A percentile compares a stretch with the other conserved stretches of the same genome.
Evolutionary conservation across 1,139 yeast species (phyloP).

Genomic region (Suhomyces bribrorum): DNA sequence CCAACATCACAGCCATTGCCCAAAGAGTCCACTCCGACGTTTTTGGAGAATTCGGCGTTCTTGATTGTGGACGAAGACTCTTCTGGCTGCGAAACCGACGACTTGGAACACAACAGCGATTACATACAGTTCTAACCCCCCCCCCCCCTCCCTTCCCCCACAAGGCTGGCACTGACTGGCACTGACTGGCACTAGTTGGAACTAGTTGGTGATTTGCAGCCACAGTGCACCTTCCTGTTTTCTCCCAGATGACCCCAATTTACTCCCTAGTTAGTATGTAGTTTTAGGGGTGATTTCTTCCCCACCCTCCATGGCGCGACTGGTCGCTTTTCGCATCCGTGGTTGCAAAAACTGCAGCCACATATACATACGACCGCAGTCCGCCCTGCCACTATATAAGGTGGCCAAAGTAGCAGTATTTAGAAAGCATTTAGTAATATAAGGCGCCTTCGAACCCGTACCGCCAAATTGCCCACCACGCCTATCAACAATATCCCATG

Average conservation of each 20-base stretch:
- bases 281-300: no score
- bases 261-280: no score
- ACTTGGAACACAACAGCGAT: conserved; percentile 33
- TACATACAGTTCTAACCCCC: conserved; percentile 22
- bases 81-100: conserved; percentile 26
- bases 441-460: no score
- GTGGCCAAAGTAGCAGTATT: neutral
- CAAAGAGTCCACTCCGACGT: conserved; percentile 11
- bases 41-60: conserved; percentile 15
- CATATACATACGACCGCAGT: neutral
- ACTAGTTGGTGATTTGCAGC: no score
- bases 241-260: no score
- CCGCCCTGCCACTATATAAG: neutral
- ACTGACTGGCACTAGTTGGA: no score
- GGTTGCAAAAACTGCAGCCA: conserved; percentile 10
- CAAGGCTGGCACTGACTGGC: no score
- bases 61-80: conserved; percentile 14
- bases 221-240: no score
- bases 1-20: neutral
- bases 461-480: no score
- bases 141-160: no score
- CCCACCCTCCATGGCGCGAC: neutral
- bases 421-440: no score
- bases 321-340: neutral
- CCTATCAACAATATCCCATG: no score